These are phyloP conservation scores for Macadamia tetraphylla DNA, from an alignment of 164 flowering plant species.

Conservation along the genomic window DNA sequence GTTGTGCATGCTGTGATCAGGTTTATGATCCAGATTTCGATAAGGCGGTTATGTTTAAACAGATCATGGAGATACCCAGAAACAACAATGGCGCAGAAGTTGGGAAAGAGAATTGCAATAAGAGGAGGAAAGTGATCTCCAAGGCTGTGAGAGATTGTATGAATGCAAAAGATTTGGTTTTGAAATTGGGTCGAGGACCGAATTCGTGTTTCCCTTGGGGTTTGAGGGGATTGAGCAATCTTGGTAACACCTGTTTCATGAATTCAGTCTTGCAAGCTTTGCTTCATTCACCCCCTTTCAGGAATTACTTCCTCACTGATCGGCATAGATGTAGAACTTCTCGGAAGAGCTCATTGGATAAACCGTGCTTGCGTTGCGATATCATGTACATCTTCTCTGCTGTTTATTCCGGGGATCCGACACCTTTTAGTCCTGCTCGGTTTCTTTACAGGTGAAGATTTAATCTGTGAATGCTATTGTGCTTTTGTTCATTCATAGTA, in stretches of 20 bases:
- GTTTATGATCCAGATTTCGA: constrained; percentile 87
- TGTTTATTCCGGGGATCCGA: constrained; percentile 48
- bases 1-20: constrained; percentile 71
- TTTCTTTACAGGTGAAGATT: constrained; percentile 53
- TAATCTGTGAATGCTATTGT: background rate
- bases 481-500: background rate
- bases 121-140: constrained; percentile 38
- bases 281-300: constrained; percentile 58
- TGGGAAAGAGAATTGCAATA: constrained; percentile 27
- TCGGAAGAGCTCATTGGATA: constrained; percentile 23
- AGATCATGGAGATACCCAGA: constrained; percentile 34
- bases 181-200: constrained; percentile 36
- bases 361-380: constrained; percentile 53
- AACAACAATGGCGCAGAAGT: constrained; percentile 21
- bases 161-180: constrained; percentile 27
- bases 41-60: constrained; percentile 44
- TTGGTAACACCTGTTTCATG: constrained; percentile 73
- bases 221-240: constrained; percentile 68
- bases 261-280: constrained; percentile 63
- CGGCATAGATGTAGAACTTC: constrained; percentile 38
- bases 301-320: constrained; percentile 49
- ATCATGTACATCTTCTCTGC: constrained; percentile 39
- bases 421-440: constrained; percentile 58
- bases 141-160: constrained; percentile 28
- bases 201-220: constrained; percentile 58